Evolutionary conservation across 2,329 filamentous ascomycete species (phyloP), one percentile per base, ranked within the genome.

Genomic region (Ceratocystiopsis sp.): DNA sequence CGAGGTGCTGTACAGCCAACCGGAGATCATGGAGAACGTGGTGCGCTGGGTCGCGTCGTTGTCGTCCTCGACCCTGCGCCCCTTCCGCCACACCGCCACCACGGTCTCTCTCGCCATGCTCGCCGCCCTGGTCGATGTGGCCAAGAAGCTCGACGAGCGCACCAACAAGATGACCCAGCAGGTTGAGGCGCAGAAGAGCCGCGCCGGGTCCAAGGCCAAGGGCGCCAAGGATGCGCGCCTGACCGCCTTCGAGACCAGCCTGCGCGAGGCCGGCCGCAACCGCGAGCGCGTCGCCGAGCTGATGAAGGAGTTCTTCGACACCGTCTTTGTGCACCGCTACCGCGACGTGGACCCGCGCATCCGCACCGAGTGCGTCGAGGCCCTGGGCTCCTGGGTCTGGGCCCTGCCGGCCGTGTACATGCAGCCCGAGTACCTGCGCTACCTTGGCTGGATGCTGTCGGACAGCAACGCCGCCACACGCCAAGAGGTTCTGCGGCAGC

Each of bases 371-470:
- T 95, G 89, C 55, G 79, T 93, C 19, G 77, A 82, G 49, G 84
- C 85, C 14, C 68, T 98, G 10, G 86, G 87, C 25, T 73, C 78
- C 36, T 98, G 91, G 91, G 93, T 96, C 51, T 73, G 78, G 57
- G 74, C 74, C 12, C 75, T 94, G 42, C 84, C 87, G 2, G 84
- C 85, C 39, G 73, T 84, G 38, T 98, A 94, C 61, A 84, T 95
- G 59, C 84, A 95, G 50, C 85, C 85, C 2, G 73, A 80, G 52
- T 94, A 94, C 61, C 66, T 98, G 41, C 79, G 91, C 47, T 98
- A 98, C 55, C 68, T 98, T 7, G 91, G 91, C 42, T 98, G 91
- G 91, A 79, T 94, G 55, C 69, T 98, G 29, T 94, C 87, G 5
- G 91, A 98, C 57, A 71, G 78, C 4, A 71, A 78, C 47, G 68